Base-by-base conservation (phyloP, 495 filamentous ascomycete species). In the Tetracladium marchalianum region DNA sequence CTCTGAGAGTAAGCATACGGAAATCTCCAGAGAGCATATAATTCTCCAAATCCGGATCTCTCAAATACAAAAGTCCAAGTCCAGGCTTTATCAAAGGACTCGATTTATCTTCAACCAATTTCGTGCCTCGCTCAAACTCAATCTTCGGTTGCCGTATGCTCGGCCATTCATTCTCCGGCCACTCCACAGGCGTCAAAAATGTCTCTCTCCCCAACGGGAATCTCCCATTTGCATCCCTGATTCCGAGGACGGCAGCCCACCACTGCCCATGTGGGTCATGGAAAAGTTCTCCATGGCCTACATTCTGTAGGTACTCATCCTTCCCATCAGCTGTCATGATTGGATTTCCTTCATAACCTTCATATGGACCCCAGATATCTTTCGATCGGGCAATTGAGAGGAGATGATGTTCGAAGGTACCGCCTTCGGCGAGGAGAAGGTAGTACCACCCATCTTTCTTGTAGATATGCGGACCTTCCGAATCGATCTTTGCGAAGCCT, bases 391-490 rank as follows among this genome's bases (percentile, higher is more conserved):
- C 72, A 62, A 75, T 78, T 43, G 53, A 77, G 51, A 68, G 69
- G 60, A 70, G 66, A 55, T 82, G 78, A 27, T 66, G 61, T n/a
- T 79, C 58, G 4, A 67, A 73, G 0, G 80, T 83, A 12, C 80
- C 81, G 1, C 77, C 78, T 64, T 85, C 80, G 0, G 82, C 80
- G 4, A 76, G 77, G 40, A 85, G 66, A 27, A 86, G 66, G 49
- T 84, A 86, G 55, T 81, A 84, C 58, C 72, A 84, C 0, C 65
- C 72, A 43, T 77, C 77, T 15, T 77, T 76, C 44, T 73, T 73
- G 58, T 80, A 81, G 31, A 84, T 64, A 45, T 84, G 81, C 0
- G 81, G 79, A 4, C 79, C 81, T 61, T 84, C 81, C 0, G 79
- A 71, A 1, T 69, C 11, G 61, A 38, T 62, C 0, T 71, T 72